Evolutionary conservation across 2,329 filamentous ascomycete genomes (phyloP).

Genomic region (Fusarium torulosum): DNA sequence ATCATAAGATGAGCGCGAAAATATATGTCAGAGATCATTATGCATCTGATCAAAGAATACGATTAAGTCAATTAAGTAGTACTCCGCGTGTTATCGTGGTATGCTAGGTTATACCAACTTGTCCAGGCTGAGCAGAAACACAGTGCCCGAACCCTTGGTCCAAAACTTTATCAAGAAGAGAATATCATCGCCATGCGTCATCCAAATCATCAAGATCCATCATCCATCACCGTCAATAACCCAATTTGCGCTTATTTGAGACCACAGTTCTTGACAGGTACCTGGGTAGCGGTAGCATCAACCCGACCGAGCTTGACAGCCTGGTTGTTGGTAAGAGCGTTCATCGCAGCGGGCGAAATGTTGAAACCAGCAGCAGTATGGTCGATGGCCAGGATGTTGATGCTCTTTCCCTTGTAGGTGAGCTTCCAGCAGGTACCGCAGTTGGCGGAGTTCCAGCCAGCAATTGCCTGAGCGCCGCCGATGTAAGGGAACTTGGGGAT

Average conservation of each 20-base stretch:
- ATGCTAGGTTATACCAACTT: not conserved
- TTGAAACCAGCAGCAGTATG: constrained; percentile 64
- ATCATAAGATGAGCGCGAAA: not conserved
- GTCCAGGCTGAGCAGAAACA: not conserved
- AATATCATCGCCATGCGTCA: not conserved
- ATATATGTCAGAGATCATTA: not conserved
- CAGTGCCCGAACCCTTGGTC: not conserved
- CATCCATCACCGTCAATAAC: too few relatives aligned
- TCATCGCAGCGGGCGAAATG: constrained; percentile 66
- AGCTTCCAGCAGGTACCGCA: constrained; percentile 72
- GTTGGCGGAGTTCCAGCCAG: constrained; percentile 65
- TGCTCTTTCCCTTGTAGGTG: constrained; percentile 62
- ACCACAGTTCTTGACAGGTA: constrained; percentile 58
- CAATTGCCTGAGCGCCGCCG: constrained; percentile 64
- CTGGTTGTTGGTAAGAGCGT: constrained; percentile 65
- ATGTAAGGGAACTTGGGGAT: constrained; percentile 67
- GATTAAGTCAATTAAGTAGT: not conserved
- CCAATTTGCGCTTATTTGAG: not conserved
- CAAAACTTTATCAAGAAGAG: not conserved
- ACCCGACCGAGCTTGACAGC: constrained; percentile 64
- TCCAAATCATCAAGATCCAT: not conserved
- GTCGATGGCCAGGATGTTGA: constrained; percentile 70
- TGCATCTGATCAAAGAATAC: not conserved
- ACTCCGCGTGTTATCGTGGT: not conserved
- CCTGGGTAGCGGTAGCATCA: constrained; percentile 61